Conservation (phyloP, 345 rosid species). For the Brassica rapa region DNA sequence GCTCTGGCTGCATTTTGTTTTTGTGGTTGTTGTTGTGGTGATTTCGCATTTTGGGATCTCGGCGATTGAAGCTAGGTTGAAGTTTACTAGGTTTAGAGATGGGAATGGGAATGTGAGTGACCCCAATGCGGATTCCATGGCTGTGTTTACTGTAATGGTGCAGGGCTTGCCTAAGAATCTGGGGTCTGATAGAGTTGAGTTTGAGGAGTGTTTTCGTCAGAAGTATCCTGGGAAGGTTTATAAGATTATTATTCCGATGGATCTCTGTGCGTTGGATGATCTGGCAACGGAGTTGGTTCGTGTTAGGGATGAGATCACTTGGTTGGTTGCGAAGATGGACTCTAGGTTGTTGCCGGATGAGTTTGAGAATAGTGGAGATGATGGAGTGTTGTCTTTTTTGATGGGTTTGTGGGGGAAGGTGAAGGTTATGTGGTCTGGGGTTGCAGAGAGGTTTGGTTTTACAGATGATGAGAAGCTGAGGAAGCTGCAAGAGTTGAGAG, state of each 20-base stretch:
- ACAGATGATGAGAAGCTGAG: slow-evolving; percentile 72
- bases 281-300: slow-evolving; percentile 74
- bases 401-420: slow-evolving; percentile 45
- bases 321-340: slow-evolving; percentile 86
- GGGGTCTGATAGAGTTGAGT: slow-evolving; percentile 62
- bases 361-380: slow-evolving; percentile 41
- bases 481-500: slow-evolving; percentile 76
- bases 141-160: slow-evolving; percentile 82
- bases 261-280: slow-evolving; percentile 92
- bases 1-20: slow-evolving; percentile 87
- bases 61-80: slow-evolving; percentile 65
- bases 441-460: slow-evolving; percentile 57
- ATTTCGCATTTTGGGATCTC: slow-evolving; percentile 74
- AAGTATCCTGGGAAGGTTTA: slow-evolving; percentile 88
- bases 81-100: slow-evolving; percentile 88
- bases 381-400: slow-evolving; percentile 37
- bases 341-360: slow-evolving; percentile 67
- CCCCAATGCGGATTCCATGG: slow-evolving; percentile 62
- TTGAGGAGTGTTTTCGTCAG: slow-evolving; percentile 69
- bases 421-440: slow-evolving; percentile 47
- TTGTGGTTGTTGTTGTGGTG: slow-evolving; percentile 59
- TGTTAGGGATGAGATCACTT: slow-evolving; percentile 85
- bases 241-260: slow-evolving; percentile 83
- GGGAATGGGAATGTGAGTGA: slow-evolving; percentile 88
- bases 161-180: slow-evolving; percentile 88